Conservation (phyloP, 1,284 basidiomycete genomes). For the Moesziomyces globuligerus region DNA sequence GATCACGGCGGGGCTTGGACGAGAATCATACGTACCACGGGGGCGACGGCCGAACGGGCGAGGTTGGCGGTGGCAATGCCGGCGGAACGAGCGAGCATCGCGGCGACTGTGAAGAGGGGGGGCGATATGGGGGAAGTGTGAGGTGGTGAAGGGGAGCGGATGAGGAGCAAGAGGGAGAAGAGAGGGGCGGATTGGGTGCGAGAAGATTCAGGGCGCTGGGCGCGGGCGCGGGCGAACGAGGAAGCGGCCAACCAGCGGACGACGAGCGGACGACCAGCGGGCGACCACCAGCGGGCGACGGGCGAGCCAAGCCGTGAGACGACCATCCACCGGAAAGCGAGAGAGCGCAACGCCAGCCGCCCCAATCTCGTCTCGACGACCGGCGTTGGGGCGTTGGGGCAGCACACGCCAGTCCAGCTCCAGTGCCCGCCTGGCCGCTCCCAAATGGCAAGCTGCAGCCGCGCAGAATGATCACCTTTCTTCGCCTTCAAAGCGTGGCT, state of each 20-base stretch:
- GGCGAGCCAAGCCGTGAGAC: no score
- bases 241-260: conserved; percentile 5
- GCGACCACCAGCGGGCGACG: no score
- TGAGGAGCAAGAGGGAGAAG: conserved; percentile 6
- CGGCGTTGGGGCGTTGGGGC: no score
- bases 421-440: no score
- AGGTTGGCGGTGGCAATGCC: conserved; percentile 65
- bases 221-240: background rate
- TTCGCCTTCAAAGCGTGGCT: no score
- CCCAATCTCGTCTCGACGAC: no score
- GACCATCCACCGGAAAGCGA: no score
- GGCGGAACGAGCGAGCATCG: conserved; percentile 65
- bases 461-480: no score
- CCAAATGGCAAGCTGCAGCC: no score
- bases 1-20: background rate
- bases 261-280: background rate
- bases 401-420: no score
- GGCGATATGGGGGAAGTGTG: conserved; percentile 23
- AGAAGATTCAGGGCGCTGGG: conserved; percentile 28
- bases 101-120: conserved; percentile 29
- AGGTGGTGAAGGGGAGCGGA: conserved; percentile 29
- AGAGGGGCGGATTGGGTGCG: conserved; percentile 4
- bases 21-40: conserved; percentile 55
- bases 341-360: no score
- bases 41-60: conserved; percentile 60